Percentiles rank a stretch among this genome's conserved stretches.
phyloP scores from a whole-genome alignment of 768 basidiomycete species.

The Leccinum sublutescens region DNA sequence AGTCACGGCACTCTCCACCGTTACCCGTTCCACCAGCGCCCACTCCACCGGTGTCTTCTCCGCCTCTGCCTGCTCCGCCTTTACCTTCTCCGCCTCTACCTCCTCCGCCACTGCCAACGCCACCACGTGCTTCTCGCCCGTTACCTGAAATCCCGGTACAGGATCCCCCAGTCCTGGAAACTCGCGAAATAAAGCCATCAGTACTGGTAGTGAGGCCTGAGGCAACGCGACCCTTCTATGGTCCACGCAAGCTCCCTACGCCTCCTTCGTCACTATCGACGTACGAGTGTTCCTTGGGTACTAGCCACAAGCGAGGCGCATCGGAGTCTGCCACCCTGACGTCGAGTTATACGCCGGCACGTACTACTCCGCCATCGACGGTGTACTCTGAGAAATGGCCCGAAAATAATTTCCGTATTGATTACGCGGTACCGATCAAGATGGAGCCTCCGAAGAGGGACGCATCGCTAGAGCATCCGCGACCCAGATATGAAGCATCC shows the following conservation, averaged over 20 bases:
- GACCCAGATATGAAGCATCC: constrained; percentile 20
- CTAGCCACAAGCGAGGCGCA: constrained; percentile 16
- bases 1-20: constrained; percentile 30
- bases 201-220: constrained; percentile 18
- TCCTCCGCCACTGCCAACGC: constrained; percentile 27
- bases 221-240: constrained; percentile 16
- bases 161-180: constrained; percentile 13
- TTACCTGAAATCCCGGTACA: constrained; percentile 30
- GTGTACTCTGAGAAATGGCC: constrained; percentile 32
- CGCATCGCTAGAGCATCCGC: constrained; percentile 22
- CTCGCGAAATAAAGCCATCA: constrained; percentile 18
- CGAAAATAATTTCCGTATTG: constrained; percentile 24
- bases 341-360: constrained; percentile 31
- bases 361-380: constrained; percentile 29
- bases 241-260: constrained; percentile 33
- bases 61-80: constrained; percentile 18
- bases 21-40: constrained; percentile 16
- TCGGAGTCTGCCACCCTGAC: constrained; percentile 26
- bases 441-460: constrained; percentile 23
- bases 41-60: constrained; percentile 13
- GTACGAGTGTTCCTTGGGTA: constrained; percentile 20
- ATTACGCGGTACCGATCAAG: constrained; percentile 22
- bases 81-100: constrained; percentile 25
- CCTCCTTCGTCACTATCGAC: constrained; percentile 29
- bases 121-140: constrained; percentile 28